phyloP scores from a whole-genome alignment of 2,329 filamentous ascomycete genomes.

The Myriosclerotinia scirpicola region DNA sequence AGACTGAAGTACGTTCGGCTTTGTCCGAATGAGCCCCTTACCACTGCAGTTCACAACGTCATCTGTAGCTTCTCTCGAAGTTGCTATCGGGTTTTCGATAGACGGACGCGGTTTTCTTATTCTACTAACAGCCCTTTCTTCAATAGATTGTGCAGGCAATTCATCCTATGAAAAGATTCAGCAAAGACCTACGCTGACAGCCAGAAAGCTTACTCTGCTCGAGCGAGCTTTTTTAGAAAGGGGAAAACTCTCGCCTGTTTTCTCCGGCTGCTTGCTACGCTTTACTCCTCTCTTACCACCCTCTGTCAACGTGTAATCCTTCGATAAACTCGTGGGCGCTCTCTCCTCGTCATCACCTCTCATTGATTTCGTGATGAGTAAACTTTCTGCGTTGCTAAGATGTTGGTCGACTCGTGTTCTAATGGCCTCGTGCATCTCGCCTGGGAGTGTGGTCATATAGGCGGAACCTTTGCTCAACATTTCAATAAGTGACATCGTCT shows the following conservation, averaged over 20 bases:
- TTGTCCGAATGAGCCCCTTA: background rate
- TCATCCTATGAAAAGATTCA: background rate
- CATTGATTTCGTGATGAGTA: background rate
- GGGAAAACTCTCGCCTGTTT: background rate
- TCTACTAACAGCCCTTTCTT: background rate
- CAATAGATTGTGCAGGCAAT: background rate
- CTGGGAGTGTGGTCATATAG: slow-evolving; percentile 5
- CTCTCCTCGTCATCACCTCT: no score
- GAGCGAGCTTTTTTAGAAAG: background rate
- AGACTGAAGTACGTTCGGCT: no score
- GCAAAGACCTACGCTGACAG: background rate
- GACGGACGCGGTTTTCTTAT: background rate
- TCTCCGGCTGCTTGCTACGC: background rate
- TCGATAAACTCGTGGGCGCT: no score
- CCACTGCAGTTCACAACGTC: background rate
- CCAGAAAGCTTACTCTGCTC: background rate
- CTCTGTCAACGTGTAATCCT: no score
- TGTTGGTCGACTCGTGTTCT: background rate
- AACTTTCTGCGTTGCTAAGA: background rate
- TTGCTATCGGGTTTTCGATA: background rate
- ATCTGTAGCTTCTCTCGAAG: background rate
- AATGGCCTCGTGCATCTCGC: background rate
- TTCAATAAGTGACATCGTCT: background rate
- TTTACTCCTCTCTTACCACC: background rate
- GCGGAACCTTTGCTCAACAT: slow-evolving; percentile 9